Evolutionary conservation across 495 filamentous ascomycete species (phyloP).

Genomic region (Copromyces sp.): DNA sequence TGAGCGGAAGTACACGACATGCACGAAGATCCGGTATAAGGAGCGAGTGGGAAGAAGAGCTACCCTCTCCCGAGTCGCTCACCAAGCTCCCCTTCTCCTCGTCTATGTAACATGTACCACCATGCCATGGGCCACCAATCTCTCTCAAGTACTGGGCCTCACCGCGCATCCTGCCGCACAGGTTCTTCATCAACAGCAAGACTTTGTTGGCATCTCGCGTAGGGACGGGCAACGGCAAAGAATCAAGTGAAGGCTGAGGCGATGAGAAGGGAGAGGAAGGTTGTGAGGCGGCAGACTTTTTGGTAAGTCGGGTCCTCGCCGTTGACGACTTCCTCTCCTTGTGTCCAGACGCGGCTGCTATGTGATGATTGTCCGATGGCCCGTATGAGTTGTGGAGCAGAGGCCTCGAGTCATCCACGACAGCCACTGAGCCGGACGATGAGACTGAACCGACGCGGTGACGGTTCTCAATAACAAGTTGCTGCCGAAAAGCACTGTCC

Average conservation of each 20-base stretch:
- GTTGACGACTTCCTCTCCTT: conserved; percentile 35
- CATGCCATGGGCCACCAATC: conserved; percentile 44
- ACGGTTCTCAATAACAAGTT: conserved; percentile 29
- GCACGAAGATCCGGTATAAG: conserved; percentile 75
- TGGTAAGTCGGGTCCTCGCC: conserved; percentile 33
- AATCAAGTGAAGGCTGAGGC: conserved; percentile 41
- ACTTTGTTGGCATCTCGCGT: conserved; percentile 54
- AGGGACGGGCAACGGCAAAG: conserved; percentile 44
- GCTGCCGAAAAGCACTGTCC: conserved; percentile 39
- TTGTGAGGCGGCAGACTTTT: conserved; percentile 33
- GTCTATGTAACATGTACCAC: conserved; percentile 56
- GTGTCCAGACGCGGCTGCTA: conserved; percentile 10
- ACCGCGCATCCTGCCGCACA: conserved; percentile 62
- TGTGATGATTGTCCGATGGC: conserved; percentile 21
- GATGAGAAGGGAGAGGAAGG: conserved; percentile 39
- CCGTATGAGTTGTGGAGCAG: conserved; percentile 29
- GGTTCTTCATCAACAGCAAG: conserved; percentile 54
- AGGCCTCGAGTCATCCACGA: conserved; percentile 30
- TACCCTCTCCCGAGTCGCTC: conserved; percentile 46
- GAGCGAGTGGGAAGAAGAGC: conserved; percentile 33
- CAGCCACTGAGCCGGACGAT: conserved; percentile 32
- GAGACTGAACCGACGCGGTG: conserved; percentile 47
- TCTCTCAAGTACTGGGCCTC: conserved; percentile 53
- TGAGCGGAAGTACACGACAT: conserved; percentile 63
- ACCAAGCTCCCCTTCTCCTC: conserved; percentile 55